A percentile compares a stretch with the other conserved stretches of the same genome.
Evolutionary conservation across 306 rosid species (phyloP).

Genomic region (Quercus gilva): DNA sequence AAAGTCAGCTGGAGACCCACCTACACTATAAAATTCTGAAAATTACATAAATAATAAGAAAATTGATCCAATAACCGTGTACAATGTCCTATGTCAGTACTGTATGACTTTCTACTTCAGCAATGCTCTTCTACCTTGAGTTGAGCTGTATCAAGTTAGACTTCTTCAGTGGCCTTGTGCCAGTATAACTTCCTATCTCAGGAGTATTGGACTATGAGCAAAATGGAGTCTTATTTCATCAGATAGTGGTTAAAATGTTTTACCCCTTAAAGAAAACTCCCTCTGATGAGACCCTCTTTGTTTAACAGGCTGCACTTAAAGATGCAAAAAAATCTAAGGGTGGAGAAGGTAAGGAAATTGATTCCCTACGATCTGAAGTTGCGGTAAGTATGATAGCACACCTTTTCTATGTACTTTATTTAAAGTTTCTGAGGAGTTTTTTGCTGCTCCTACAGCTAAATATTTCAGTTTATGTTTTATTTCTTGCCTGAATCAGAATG

Average conservation of each 20-base stretch:
- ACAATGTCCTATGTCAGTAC: no score
- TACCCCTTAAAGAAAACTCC: background rate
- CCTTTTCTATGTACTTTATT: background rate
- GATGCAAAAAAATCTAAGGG: conserved; percentile 67
- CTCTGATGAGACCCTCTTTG: conserved; percentile 14
- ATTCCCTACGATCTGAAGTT: conserved; percentile 58
- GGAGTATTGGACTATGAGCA: background rate
- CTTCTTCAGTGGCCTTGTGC: background rate
- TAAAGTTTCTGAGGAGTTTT: conserved; percentile 1
- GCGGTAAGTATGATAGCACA: conserved; percentile 38
- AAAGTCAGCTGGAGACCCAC: no score
- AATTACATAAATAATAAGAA: no score
- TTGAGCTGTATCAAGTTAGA: background rate
- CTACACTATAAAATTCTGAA: no score
- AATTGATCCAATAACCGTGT: no score
- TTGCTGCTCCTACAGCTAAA: conserved; percentile 5
- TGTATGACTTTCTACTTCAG: background rate
- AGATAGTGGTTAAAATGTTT: conserved; percentile 25
- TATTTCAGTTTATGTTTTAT: conserved; percentile 21
- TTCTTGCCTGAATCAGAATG: conserved; percentile 46
- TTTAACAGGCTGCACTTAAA: conserved; percentile 80
- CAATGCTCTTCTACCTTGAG: background rate
- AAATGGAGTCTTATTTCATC: conserved; percentile 15
- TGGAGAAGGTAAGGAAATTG: conserved; percentile 61
- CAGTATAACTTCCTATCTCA: background rate